These are phyloP conservation scores for Crithidia acanthocephali DNA, from an alignment of 208 protist genomes.

Conservation along the genomic window DNA sequence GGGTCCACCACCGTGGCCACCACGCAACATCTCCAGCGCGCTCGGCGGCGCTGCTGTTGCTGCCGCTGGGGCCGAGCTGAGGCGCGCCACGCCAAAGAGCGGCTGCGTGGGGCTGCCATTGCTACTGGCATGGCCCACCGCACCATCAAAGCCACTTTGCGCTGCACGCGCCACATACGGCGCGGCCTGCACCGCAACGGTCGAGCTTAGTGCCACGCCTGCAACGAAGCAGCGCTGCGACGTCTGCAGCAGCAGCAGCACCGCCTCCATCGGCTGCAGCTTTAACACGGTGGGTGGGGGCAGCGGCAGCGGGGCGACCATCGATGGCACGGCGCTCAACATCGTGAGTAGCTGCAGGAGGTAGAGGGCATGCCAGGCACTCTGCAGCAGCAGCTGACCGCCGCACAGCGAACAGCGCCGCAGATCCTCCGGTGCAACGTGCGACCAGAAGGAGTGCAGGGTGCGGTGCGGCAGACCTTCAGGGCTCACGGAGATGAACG, in stretches of 20 bases:
- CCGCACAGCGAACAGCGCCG: conserved; percentile 54
- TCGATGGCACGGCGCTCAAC: conserved; percentile 37
- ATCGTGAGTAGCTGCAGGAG: conserved; percentile 53
- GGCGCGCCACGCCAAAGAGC: background rate
- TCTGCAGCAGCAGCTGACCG: conserved; percentile 46
- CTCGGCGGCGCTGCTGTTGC: background rate
- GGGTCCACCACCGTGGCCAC: conserved; percentile 1
- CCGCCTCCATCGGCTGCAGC: conserved; percentile 24
- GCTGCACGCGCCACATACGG: background rate
- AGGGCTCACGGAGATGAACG: conserved; percentile 13
- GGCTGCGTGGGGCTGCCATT: too few species aligned
- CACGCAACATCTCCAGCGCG: conserved; percentile 19
- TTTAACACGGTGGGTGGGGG: conserved; percentile 27
- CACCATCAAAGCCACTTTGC: too few species aligned
- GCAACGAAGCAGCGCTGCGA: conserved; percentile 26
- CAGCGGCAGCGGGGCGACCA: conserved; percentile 34
- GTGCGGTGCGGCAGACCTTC: conserved; percentile 16
- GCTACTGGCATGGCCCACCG: too few species aligned
- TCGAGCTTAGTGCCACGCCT: conserved; percentile 10
- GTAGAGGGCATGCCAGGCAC: conserved; percentile 44
- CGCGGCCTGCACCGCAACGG: conserved; percentile 9
- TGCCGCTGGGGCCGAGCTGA: background rate
- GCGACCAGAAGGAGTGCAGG: conserved; percentile 26
- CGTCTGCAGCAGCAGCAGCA: conserved; percentile 30
- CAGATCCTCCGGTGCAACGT: conserved; percentile 21